A percentile compares a stretch with the other conserved stretches of the same genome.
Conservation (phyloP, 305 asterid genomes). For the Fraxinus albicans region DNA sequence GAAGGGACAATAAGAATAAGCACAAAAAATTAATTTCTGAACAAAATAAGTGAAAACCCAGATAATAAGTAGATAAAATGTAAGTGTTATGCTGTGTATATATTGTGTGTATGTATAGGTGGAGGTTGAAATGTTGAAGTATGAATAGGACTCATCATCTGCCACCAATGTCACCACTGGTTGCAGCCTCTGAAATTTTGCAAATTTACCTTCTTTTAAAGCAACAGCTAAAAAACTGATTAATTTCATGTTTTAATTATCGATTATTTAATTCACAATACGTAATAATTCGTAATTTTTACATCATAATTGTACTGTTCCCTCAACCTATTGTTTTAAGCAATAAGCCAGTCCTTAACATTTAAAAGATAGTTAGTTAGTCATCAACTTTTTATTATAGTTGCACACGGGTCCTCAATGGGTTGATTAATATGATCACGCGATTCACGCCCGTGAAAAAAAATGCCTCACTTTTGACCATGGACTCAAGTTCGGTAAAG, state of each 20-base stretch:
- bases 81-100: background rate
- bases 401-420: background rate
- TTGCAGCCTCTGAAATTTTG: constrained; percentile 37
- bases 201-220: background rate
- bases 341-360: background rate
- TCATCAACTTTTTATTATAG: background rate
- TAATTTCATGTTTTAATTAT: background rate
- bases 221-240: background rate
- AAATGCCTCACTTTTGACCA: background rate
- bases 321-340: background rate
- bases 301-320: background rate
- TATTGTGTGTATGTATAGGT: constrained; percentile 21
- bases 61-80: constrained; percentile 22
- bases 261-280: background rate
- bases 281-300: background rate
- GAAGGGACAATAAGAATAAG: constrained; percentile 14
- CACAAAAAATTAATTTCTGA: background rate
- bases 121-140: constrained; percentile 65
- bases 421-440: background rate
- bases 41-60: constrained; percentile 24
- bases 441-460: too few relatives aligned
- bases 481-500: background rate
- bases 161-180: constrained; percentile 22
- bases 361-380: background rate
- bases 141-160: constrained; percentile 74